phyloP scores from a whole-genome alignment of 768 basidiomycete genomes.

The Russula foetens region DNA sequence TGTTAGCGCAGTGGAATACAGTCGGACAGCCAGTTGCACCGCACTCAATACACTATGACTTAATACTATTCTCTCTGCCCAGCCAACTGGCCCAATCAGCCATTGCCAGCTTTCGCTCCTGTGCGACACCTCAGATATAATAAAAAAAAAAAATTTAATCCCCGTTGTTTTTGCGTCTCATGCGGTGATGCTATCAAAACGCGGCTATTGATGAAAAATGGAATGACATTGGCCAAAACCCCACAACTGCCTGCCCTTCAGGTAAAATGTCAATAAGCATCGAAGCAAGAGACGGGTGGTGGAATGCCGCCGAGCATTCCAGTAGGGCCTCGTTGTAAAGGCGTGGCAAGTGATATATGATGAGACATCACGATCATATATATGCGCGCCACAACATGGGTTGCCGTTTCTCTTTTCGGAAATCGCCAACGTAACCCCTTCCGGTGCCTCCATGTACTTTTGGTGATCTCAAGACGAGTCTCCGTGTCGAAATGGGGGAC shows the following conservation, averaged over 20 bases:
- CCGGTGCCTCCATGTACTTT: not conserved
- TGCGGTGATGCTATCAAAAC: not conserved
- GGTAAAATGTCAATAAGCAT: no score
- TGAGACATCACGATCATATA: no score
- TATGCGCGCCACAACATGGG: not conserved
- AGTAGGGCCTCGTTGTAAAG: constrained; percentile 2
- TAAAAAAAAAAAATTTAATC: not conserved
- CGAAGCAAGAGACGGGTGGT: no score
- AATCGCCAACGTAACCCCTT: not conserved
- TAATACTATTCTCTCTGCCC: not conserved
- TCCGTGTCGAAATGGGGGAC: constrained; percentile 1
- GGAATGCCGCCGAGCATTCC: no score
- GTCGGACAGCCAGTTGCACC: not conserved
- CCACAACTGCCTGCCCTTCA: no score
- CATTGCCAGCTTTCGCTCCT: not conserved
- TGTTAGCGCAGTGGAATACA: not conserved
- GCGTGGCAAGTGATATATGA: not conserved
- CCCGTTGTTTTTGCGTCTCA: not conserved
- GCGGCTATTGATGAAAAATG: not conserved
- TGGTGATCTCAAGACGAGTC: not conserved
- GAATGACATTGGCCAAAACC: no score
- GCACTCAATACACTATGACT: no score
- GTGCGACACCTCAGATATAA: not conserved
- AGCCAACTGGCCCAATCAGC: not conserved
- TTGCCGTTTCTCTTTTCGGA: not conserved